Base-by-base conservation (phyloP, 345 rosid species). In the Syzygium aqueum region DNA sequence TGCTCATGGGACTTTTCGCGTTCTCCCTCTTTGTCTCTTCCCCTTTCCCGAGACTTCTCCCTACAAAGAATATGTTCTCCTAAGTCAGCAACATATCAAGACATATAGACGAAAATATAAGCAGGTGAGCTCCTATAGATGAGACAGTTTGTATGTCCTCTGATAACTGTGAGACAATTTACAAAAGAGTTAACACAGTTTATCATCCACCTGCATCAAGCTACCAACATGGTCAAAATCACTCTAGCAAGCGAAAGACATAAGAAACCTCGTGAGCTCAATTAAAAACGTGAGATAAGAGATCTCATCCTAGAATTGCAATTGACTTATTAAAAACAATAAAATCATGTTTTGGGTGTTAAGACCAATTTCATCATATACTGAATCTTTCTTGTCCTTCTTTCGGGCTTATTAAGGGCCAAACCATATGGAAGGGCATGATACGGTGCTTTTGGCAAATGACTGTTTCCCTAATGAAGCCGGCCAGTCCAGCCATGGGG, bases 41-140 rank as follows among this genome's bases (percentile, higher is more conserved):
- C 97, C 91, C 93, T 96, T 88, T 96, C 99, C 89, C 96, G 99
- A 28, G 98, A 96, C 88, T 90, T 94, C 88, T 93, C 97, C 46
- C 91, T 89, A 53, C 93, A 93, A 88, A 91, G 91, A 87, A 73
- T 19, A 73, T 37, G 40, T 37, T 73, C 25, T 67, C 80, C 80
- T 73, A 33, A 21, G 49, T 73, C 80, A 73, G 80, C 27, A 73
- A 73, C 80, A 37, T 19, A 73, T 73, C 80, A 73, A 73, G 27
- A 17, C 46, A 19, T 73, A 17, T 10, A 37, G 49, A 73, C 7
- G n/a, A 56, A 56, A 56, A 23, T 19, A 33, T 73, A 73, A 73
- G 25, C 49, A 73, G 25, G 46, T 33, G 78, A 67, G 78, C 23
- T 67, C 78, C 43, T 67, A 33, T 33, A 67, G 46, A 67, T 30